These are phyloP conservation scores for Globisporangium nagaii DNA, from an alignment of 352 stramenopile genomes.

Conservation along the genomic window DNA sequence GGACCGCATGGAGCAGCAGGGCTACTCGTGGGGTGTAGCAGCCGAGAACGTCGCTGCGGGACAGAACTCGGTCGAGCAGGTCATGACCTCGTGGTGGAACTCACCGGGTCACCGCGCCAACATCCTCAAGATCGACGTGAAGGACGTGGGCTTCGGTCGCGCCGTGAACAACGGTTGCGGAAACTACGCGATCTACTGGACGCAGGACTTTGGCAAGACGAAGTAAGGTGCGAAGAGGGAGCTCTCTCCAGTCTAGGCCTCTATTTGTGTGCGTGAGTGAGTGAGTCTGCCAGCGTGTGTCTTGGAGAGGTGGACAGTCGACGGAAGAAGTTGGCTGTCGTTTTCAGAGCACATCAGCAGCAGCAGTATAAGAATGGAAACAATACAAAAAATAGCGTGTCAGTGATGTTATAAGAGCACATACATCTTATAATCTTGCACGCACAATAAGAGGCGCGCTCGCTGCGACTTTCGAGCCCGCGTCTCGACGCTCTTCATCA, in stretches of 20 bases:
- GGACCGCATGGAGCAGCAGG: conserved; percentile 28
- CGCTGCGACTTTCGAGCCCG: too few relatives aligned
- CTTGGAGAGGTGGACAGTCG: neutral
- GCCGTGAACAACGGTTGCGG: conserved; percentile 7
- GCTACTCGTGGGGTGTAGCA: conserved; percentile 28
- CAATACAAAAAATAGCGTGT: conserved; percentile 1
- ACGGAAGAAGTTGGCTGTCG: neutral
- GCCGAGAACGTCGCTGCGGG: conserved; percentile 49
- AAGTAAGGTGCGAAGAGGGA: neutral
- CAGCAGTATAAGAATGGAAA: neutral
- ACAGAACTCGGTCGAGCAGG: conserved; percentile 22
- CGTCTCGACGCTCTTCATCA: too few relatives aligned
- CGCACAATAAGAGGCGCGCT: too few relatives aligned
- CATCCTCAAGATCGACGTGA: conserved; percentile 26
- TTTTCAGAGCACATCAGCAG: too few relatives aligned
- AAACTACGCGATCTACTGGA: conserved; percentile 11
- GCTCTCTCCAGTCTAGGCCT: neutral
- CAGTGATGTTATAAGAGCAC: too few relatives aligned
- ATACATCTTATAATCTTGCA: too few relatives aligned
- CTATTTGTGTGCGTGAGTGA: neutral
- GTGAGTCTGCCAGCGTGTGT: neutral
- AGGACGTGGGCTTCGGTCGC: conserved; percentile 7
- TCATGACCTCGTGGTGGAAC: conserved; percentile 50
- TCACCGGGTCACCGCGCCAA: conserved; percentile 35
- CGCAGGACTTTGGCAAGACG: conserved; percentile 10